phyloP scores from a whole-genome alignment of 768 basidiomycete genomes.

The Chiua virens region DNA sequence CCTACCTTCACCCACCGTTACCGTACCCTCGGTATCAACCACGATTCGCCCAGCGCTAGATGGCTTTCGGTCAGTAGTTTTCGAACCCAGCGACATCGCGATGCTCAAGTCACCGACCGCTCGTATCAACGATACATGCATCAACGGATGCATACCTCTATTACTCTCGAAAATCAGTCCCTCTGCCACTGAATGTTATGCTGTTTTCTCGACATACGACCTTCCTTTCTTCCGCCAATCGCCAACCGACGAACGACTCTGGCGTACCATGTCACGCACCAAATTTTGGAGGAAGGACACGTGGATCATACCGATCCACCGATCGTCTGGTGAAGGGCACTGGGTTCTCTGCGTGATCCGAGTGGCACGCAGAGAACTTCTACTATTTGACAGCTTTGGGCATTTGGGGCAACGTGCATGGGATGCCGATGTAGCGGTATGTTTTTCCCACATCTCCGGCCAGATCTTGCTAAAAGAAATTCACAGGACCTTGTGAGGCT shows the following conservation, averaged over 20 bases:
- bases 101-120: slow-evolving; percentile 6
- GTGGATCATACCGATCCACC: slow-evolving; percentile 43
- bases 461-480: no score
- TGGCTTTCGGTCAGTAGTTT: background rate
- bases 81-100: slow-evolving; percentile 6
- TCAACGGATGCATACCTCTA: no score
- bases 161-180: background rate
- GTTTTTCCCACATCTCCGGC: slow-evolving; percentile 40
- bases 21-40: no score
- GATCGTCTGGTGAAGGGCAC: slow-evolving; percentile 18
- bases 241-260: slow-evolving; percentile 22
- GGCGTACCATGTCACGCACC: background rate
- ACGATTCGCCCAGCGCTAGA: no score
- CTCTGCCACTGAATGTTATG: background rate
- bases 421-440: slow-evolving; percentile 20
- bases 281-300: slow-evolving; percentile 31
- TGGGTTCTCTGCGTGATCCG: slow-evolving; percentile 33
- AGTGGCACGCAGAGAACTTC: slow-evolving; percentile 3
- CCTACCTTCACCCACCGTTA: no score
- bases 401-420: background rate
- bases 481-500: no score
- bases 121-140: slow-evolving; percentile 11
- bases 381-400: slow-evolving; percentile 14
- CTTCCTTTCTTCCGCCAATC: background rate
- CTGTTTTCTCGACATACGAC: slow-evolving; percentile 8